These are phyloP conservation scores for Vaucheria bursata DNA, from an alignment of 352 stramenopile genomes.

Conservation along the genomic window DNA sequence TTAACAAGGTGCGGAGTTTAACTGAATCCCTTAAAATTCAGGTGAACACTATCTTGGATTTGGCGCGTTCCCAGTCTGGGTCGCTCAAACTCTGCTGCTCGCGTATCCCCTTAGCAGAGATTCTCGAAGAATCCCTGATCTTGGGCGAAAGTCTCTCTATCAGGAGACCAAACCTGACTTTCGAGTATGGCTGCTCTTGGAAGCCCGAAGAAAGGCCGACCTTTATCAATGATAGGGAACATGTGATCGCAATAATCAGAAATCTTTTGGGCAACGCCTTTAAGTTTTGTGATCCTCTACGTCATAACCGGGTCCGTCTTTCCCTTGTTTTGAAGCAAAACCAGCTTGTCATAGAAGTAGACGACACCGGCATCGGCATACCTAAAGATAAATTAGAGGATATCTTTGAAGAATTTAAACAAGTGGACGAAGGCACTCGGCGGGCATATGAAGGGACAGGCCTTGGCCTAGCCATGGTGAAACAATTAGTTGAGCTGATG, in stretches of 20 bases:
- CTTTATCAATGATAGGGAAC: neutral
- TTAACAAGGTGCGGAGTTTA: slow-evolving; percentile 37
- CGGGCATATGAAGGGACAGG: slow-evolving; percentile 51
- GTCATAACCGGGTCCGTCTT: neutral
- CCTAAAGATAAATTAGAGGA: slow-evolving; percentile 4
- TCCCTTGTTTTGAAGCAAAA: neutral
- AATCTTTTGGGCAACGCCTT: slow-evolving; percentile 17
- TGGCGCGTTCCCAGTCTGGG: slow-evolving; percentile 80
- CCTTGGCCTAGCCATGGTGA: slow-evolving; percentile 70
- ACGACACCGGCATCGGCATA: slow-evolving; percentile 21
- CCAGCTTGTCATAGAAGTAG: neutral
- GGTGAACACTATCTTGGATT: slow-evolving; percentile 80
- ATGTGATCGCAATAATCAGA: slow-evolving; percentile 6
- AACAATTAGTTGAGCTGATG: slow-evolving; percentile 73
- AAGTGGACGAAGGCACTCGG: neutral
- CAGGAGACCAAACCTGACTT: too few species aligned
- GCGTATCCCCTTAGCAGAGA: slow-evolving; percentile 4
- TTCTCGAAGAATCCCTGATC: slow-evolving; percentile 10
- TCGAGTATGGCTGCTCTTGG: too few species aligned
- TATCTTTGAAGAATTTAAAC: slow-evolving; percentile 21
- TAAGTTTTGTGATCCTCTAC: slow-evolving; percentile 12
- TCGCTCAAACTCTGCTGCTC: slow-evolving; percentile 68
- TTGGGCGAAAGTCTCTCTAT: neutral
- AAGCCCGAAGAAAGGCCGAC: too few species aligned
- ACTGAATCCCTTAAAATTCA: slow-evolving; percentile 61